Conservation (phyloP, 257 asterid species). For the Lycium barbarum region DNA sequence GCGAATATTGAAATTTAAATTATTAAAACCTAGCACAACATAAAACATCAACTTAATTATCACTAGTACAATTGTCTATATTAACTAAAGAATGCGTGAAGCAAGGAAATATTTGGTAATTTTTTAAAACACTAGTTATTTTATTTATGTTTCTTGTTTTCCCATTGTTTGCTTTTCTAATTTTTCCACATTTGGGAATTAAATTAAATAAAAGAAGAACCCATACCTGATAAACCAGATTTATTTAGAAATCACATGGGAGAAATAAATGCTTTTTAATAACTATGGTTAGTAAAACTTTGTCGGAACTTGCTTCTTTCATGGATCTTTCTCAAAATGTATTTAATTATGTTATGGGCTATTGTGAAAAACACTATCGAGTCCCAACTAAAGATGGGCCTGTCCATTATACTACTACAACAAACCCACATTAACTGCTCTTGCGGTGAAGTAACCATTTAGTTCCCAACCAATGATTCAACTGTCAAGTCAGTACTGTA, state of each 20-base stretch:
- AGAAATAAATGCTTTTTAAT: constrained; percentile 18
- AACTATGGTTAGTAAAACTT: neutral
- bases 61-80: neutral
- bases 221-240: neutral
- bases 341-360: constrained; percentile 25
- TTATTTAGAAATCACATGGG: constrained; percentile 15
- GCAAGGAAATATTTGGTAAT: neutral
- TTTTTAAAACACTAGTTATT: neutral
- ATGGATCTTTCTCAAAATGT: constrained; percentile 2
- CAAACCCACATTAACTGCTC: constrained; percentile 3
- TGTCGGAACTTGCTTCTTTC: neutral
- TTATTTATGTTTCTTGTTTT: neutral
- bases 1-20: neutral
- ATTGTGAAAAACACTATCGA: neutral
- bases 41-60: neutral
- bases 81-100: neutral
- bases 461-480: constrained; percentile 5
- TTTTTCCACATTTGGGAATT: neutral
- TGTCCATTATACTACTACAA: neutral
- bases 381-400: neutral
- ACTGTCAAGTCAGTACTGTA: neutral
- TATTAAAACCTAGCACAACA: neutral
- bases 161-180: neutral
- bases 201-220: neutral
- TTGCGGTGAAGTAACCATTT: neutral